Evolutionary conservation across 2,329 filamentous ascomycete genomes (phyloP).

Genomic region (Aspergillaceae sp.): DNA sequence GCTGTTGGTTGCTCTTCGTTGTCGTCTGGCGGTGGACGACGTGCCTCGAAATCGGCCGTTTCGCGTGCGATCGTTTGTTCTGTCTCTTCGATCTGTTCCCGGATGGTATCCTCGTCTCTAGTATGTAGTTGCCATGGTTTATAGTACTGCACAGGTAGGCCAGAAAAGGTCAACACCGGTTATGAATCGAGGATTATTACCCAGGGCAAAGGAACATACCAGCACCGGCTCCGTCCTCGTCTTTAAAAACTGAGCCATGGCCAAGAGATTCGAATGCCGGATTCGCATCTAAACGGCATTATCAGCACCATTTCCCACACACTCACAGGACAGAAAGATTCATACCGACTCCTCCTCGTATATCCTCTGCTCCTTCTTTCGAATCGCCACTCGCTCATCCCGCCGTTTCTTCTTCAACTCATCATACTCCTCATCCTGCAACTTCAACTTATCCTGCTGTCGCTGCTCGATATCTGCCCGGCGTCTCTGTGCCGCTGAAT

Average conservation of each 20-base stretch:
- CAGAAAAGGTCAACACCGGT: not conserved
- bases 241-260: constrained; percentile 62
- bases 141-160: constrained; percentile 56
- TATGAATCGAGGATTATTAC: too few species aligned
- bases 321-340: constrained; percentile 12
- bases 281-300: constrained; percentile 55
- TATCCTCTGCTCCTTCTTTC: constrained; percentile 61
- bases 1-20: constrained; percentile 3
- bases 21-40: constrained; percentile 27
- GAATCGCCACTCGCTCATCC: constrained; percentile 51
- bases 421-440: constrained; percentile 64
- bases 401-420: constrained; percentile 57
- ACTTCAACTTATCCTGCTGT: constrained; percentile 70
- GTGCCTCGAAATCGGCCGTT: constrained; percentile 51
- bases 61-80: constrained; percentile 59
- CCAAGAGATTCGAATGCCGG: constrained; percentile 63
- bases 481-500: constrained; percentile 55
- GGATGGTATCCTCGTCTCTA: constrained; percentile 62
- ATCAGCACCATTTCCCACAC: constrained; percentile 11
- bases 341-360: constrained; percentile 71
- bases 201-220: constrained; percentile 44
- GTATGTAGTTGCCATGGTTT: constrained; percentile 68
- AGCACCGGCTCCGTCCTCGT: constrained; percentile 65
- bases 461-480: constrained; percentile 74
- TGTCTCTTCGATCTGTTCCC: constrained; percentile 58